Conservation (phyloP, 1,284 basidiomycete species). For the Retiboletus flavoniger region DNA sequence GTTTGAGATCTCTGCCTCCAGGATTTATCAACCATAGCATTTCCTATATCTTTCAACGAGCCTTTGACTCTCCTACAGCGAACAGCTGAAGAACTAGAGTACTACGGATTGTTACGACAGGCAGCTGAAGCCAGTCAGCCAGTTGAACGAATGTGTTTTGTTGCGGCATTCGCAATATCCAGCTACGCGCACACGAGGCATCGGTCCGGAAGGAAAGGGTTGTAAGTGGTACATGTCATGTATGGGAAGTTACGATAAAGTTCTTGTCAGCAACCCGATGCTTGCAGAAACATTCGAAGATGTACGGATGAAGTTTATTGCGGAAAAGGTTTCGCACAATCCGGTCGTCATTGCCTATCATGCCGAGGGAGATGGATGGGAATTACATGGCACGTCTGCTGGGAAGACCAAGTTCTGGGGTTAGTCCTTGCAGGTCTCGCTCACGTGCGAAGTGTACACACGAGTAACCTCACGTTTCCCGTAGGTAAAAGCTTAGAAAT, state of each 20-base stretch:
- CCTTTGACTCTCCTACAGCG: conserved; percentile 81
- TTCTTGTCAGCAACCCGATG: conserved; percentile 71
- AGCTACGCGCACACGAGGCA: conserved; percentile 79
- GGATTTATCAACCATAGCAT: conserved; percentile 83
- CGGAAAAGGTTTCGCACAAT: conserved; percentile 87
- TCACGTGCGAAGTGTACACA: conserved; percentile 12
- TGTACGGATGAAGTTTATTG: conserved; percentile 73
- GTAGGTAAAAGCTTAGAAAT: conserved; percentile 82
- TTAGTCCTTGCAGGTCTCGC: conserved; percentile 36
- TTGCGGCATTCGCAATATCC: conserved; percentile 84
- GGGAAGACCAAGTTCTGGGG: conserved; percentile 91
- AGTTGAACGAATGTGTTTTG: conserved; percentile 69
- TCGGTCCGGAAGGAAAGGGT: conserved; percentile 82
- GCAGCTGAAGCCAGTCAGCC: conserved; percentile 65
- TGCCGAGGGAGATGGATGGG: conserved; percentile 77
- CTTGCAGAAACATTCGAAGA: conserved; percentile 89
- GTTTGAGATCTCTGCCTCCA: conserved; percentile 30
- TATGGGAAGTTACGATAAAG: conserved; percentile 2
- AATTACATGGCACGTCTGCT: conserved; percentile 66
- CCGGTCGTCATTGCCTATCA: conserved; percentile 84
- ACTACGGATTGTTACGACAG: conserved; percentile 65
- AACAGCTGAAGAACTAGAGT: conserved; percentile 82
- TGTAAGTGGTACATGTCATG: conserved; percentile 51
- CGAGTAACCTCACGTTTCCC: conserved; percentile 17
- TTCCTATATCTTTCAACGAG: conserved; percentile 89